Evolutionary conservation across 202 grass and related monocot genomes (phyloP).

Genomic region (Dendrocalamus latiflorus): DNA sequence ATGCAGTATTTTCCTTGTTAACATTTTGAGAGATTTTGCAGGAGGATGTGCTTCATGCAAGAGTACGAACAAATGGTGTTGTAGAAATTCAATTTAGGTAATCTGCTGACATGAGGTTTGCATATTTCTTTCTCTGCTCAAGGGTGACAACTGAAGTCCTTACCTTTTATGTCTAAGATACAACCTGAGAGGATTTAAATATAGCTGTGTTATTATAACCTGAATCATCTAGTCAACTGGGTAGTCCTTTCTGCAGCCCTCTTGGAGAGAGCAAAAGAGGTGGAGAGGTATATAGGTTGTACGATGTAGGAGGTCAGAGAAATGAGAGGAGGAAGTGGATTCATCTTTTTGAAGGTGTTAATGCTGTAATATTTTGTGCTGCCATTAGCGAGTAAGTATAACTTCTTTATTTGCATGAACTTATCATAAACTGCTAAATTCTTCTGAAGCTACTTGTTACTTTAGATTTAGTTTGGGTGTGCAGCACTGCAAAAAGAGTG

Average conservation of each 20-base stretch:
- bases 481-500: background rate
- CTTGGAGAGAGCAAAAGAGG: slow-evolving; percentile 93
- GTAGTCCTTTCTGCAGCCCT: slow-evolving; percentile 51
- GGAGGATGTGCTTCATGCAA: slow-evolving; percentile 95
- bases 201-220: background rate
- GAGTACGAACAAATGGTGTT: slow-evolving; percentile 87
- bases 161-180: background rate
- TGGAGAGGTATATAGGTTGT: slow-evolving; percentile 88
- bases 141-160: background rate
- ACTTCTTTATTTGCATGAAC: slow-evolving; percentile 4
- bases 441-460: background rate
- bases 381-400: slow-evolving; percentile 92
- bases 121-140: background rate
- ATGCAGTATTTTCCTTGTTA: background rate
- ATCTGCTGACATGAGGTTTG: background rate
- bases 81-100: slow-evolving; percentile 98
- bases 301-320: slow-evolving; percentile 97
- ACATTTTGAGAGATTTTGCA: slow-evolving; percentile 20
- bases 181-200: background rate
- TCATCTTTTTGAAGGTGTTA: slow-evolving; percentile 97
- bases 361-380: slow-evolving; percentile 93
- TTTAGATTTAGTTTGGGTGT: background rate
- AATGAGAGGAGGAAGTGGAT: slow-evolving; percentile 99
- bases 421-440: background rate
- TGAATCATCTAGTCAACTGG: background rate